Evolutionary conservation across 2,329 filamentous ascomycete species (phyloP), one percentile per base, ranked within the genome.

Genomic region (Pyricularia pennisetigena): DNA sequence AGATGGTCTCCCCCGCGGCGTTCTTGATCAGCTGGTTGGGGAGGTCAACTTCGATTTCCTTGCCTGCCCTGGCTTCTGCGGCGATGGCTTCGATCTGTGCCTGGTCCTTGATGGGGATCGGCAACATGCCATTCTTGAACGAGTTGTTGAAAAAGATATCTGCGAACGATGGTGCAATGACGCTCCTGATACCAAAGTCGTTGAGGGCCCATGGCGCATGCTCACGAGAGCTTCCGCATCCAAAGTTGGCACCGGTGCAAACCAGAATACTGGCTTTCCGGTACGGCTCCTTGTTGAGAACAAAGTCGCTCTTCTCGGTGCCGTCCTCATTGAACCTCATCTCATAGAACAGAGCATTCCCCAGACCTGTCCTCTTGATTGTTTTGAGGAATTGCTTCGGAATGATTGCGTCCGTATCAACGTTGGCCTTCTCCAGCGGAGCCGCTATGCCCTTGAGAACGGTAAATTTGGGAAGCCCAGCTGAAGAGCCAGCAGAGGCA

Each of bases 91-190:
- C 84, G 4, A 97, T 82, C 35, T 86, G 83, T 1, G 80, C 82
- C 72, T 87, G 80, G 77, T 94, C 88, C 35, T 85, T 81, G 76
- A 98, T 90, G 69, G 85, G 81, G 70, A 98, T 88, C 65, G 94
- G 94, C 71, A 98, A 83, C 95, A 98, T 98, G 82, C 94, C 94
- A 82, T 99, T 99, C 86, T 99, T 98, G 87, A 97, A 98, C n/a
- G 91, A 95, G 84, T 99, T 99, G 87, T 97, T 97, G 87, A 94
- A 96, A 88, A 97, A 97, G 79, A 99, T 99, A 76, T 97, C 93
- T 69, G 90, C 91, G 69, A 86, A 88, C 0, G 91, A 94, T 1
- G 93, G 92, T 0, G 94, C 95, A 73, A 98, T 97, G 75, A 98
- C 85, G 78, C 90, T 94, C 77, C 90, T 92, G 82, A 99, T 97